phyloP scores from a whole-genome alignment of 371 early-diverging fungal genomes.

The Syncephalastrum racemosum region DNA sequence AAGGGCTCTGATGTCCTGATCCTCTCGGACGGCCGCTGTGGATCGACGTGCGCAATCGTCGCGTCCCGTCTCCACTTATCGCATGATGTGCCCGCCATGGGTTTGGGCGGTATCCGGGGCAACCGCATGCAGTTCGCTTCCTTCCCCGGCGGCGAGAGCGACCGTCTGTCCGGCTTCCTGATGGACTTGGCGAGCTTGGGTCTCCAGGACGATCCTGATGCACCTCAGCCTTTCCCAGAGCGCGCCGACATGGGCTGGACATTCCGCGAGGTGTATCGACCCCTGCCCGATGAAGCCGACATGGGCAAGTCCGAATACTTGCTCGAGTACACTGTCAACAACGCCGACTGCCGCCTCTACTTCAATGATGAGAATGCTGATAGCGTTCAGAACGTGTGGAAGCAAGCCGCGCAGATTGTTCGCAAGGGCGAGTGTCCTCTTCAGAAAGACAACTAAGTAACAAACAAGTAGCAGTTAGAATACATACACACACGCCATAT shows the following conservation, averaged over 20 bases:
- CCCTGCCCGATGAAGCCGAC: constrained; percentile 12
- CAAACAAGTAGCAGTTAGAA: no score
- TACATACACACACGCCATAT: no score
- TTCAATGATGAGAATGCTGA: constrained; percentile 47
- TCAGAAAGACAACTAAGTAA: constrained; percentile 10
- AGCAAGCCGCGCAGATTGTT: constrained; percentile 38
- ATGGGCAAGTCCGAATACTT: constrained; percentile 35
- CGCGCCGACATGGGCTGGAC: constrained; percentile 58
- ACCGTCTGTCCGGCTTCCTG: constrained; percentile 48
- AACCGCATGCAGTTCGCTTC: constrained; percentile 55
- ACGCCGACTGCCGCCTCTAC: constrained; percentile 48
- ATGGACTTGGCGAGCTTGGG: constrained; percentile 42
- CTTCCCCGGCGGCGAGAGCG: constrained; percentile 55
- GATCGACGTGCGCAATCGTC: constrained; percentile 54
- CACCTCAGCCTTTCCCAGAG: constrained; percentile 48
- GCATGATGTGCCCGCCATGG: constrained; percentile 51
- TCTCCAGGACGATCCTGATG: constrained; percentile 38
- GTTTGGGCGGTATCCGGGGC: constrained; percentile 53
- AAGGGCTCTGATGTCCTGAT: constrained; percentile 40
- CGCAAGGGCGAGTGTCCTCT: constrained; percentile 39
- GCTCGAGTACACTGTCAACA: constrained; percentile 46
- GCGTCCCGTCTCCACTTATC: constrained; percentile 51
- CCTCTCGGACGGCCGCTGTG: constrained; percentile 51
- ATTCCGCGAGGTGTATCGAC: constrained; percentile 50
- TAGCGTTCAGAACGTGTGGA: constrained; percentile 43